phyloP scores from a whole-genome alignment of 1,284 basidiomycete species.

The Cutaneotrichosporon mucoides region DNA sequence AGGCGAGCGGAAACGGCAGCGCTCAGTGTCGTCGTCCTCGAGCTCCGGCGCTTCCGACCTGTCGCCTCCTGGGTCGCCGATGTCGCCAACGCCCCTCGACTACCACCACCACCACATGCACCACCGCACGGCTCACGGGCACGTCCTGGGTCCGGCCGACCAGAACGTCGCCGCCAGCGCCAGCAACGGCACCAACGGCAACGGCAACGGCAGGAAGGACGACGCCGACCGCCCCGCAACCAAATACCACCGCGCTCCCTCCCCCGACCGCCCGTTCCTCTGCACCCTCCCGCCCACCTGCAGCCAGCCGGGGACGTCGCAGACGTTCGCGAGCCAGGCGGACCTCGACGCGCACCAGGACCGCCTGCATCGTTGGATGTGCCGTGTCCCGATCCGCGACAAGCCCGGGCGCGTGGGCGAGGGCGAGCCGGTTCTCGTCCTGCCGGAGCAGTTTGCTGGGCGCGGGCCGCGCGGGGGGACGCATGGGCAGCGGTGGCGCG shows the following conservation, averaged over 20 bases:
- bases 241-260: constrained; percentile 28
- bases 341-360: constrained; percentile 77
- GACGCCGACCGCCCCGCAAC: neutral
- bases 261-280: constrained; percentile 43
- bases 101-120: neutral
- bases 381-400: constrained; percentile 50
- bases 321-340: constrained; percentile 58
- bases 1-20: too few relatives aligned
- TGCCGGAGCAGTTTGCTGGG: constrained; percentile 29
- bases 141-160: neutral
- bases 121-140: neutral
- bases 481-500: constrained; percentile 21
- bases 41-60: too few relatives aligned
- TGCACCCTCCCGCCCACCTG: constrained; percentile 81
- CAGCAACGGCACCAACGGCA: too few relatives aligned
- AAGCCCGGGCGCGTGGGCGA: constrained; percentile 19
- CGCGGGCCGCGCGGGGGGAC: constrained; percentile 3
- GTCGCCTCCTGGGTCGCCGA: too few relatives aligned
- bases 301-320: constrained; percentile 59
- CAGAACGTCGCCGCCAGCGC: too few relatives aligned
- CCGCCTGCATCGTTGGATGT: constrained; percentile 76
- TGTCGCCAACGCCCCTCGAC: neutral
- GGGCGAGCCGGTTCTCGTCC: constrained; percentile 33
- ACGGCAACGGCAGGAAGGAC: neutral
- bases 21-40: too few relatives aligned